Evolutionary conservation across 345 rosid genomes (phyloP).

Genomic region (Boechera stricta): DNA sequence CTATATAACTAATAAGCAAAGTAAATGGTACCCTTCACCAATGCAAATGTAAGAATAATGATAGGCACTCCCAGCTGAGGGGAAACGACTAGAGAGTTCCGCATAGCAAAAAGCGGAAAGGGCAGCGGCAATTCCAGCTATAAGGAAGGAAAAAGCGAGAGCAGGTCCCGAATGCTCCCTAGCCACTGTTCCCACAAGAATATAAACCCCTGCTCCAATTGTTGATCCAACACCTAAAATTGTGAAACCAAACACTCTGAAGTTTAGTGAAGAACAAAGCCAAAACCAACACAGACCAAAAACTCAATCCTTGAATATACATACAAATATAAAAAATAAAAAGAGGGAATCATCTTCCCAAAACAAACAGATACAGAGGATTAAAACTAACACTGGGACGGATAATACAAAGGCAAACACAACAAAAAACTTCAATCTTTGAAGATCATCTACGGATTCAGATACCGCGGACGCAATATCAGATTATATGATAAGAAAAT

Average conservation of each 20-base stretch:
- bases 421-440: not conserved
- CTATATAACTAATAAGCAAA: constrained; percentile 17
- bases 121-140: constrained; percentile 94
- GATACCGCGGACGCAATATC: too few species aligned
- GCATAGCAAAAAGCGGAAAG: constrained; percentile 97
- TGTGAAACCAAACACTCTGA: not conserved
- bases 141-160: constrained; percentile 79
- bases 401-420: not conserved
- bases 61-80: constrained; percentile 98
- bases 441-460: not conserved
- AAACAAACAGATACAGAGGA: not conserved
- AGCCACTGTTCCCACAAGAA: constrained; percentile 99
- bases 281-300: not conserved
- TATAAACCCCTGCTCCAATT: constrained; percentile 97
- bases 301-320: not conserved
- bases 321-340: not conserved
- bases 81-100: constrained; percentile 90
- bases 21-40: constrained; percentile 77
- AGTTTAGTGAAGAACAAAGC: constrained; percentile 10
- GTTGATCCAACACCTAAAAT: constrained; percentile 90
- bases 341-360: not conserved
- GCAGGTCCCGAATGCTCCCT: constrained; percentile 99
- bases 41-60: constrained; percentile 94
- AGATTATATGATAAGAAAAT: not conserved
- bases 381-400: not conserved